Conservation (phyloP, 495 filamentous ascomycete genomes). For the Neurospora tetraspora region DNA sequence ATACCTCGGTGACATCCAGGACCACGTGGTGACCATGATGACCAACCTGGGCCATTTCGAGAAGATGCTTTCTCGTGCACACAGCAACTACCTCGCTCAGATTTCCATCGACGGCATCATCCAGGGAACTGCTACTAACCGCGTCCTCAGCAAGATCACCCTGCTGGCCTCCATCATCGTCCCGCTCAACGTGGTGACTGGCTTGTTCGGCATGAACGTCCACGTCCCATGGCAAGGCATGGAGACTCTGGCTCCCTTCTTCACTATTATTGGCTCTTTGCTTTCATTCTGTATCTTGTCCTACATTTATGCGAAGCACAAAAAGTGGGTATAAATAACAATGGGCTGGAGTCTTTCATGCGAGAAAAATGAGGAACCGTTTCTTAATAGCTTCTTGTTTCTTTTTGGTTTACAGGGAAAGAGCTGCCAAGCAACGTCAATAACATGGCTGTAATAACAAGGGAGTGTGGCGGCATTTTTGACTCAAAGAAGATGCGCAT, state of each 20-base stretch:
- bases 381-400: not conserved
- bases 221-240: conserved; percentile 56
- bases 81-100: conserved; percentile 93
- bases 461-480: not conserved
- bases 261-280: conserved; percentile 65
- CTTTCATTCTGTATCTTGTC: conserved; percentile 45
- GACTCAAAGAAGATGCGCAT: not conserved
- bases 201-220: conserved; percentile 98
- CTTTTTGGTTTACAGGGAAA: not conserved
- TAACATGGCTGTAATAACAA: not conserved
- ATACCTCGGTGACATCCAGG: conserved; percentile 93
- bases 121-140: conserved; percentile 71
- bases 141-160: conserved; percentile 89
- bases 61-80: conserved; percentile 91
- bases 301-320: conserved; percentile 24
- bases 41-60: conserved; percentile 90
- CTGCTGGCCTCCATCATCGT: conserved; percentile 88
- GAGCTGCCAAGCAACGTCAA: not conserved
- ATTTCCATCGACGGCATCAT: conserved; percentile 81
- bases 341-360: not conserved
- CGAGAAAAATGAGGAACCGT: not conserved
- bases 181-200: conserved; percentile 90
- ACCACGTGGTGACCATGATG: conserved; percentile 99
- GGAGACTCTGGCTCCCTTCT: conserved; percentile 60
- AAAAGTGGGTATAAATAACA: conserved; percentile 15